phyloP scores from a whole-genome alignment of 495 filamentous ascomycete genomes.

The Trichoderma orchidacearum region DNA sequence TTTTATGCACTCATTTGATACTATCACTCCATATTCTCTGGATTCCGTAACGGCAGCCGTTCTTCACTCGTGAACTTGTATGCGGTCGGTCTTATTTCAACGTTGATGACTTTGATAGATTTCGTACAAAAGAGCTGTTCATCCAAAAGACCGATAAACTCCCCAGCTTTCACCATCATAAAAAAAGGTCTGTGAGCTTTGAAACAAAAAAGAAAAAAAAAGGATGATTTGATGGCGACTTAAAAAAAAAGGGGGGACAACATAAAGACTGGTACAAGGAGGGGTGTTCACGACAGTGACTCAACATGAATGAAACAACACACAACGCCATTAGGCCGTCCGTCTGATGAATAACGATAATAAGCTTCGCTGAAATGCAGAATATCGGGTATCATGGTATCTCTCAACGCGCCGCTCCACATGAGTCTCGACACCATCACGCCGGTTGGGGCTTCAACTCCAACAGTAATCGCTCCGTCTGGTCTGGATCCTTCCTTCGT shows the following conservation, averaged over 20 bases:
- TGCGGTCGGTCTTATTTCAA: not conserved
- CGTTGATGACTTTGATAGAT: not conserved
- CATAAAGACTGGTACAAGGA: not conserved
- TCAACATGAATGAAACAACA: not conserved
- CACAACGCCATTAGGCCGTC: not conserved
- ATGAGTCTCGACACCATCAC: conserved; percentile 1
- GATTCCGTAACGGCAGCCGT: too few relatives aligned
- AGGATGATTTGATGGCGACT: not conserved
- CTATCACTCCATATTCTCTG: too few relatives aligned
- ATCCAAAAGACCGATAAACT: not conserved
- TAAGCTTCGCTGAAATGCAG: conserved; percentile 3
- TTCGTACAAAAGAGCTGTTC: not conserved
- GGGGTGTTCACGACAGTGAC: not conserved
- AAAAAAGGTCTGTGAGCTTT: not conserved
- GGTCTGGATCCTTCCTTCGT: conserved; percentile 1
- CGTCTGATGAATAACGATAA: not conserved
- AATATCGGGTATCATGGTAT: not conserved
- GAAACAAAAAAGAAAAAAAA: not conserved
- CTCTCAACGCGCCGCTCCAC: not conserved
- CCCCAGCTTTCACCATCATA: not conserved
- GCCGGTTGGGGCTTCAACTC: not conserved
- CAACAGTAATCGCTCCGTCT: not conserved
- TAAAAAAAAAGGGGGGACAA: not conserved
- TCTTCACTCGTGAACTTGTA: too few relatives aligned
- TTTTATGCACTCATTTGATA: too few relatives aligned